phyloP scores from a whole-genome alignment of 2,329 filamentous ascomycete species.

The Aureobasidium musti region DNA sequence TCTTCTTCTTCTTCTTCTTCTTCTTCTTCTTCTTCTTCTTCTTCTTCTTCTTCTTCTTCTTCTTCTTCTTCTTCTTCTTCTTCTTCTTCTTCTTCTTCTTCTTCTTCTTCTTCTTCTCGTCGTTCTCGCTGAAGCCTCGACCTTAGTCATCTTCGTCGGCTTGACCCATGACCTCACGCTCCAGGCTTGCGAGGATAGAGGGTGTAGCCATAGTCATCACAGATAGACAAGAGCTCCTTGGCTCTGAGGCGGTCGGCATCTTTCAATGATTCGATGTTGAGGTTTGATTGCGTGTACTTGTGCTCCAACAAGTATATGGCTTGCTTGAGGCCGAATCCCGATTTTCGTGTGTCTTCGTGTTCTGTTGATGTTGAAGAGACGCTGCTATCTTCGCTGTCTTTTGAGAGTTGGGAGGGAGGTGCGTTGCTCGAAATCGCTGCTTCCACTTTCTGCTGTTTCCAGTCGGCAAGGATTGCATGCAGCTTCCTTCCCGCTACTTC shows the following conservation, averaged over 20 bases:
- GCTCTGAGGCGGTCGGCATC: conserved; percentile 35
- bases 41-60: no score
- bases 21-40: no score
- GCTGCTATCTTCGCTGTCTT: not conserved
- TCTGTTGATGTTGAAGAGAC: not conserved
- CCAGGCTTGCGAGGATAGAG: conserved; percentile 33
- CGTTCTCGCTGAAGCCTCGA: not conserved
- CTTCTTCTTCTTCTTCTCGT: conserved; percentile 29
- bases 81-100: conserved; percentile 30
- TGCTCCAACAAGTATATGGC: conserved; percentile 37
- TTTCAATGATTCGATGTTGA: conserved; percentile 35
- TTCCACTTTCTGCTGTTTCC: not conserved
- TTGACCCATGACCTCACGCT: conserved; percentile 26
- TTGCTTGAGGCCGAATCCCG: not conserved
- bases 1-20: no score
- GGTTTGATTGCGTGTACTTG: conserved; percentile 37
- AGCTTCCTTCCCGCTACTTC: conserved; percentile 9
- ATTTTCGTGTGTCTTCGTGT: not conserved
- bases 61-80: no score
- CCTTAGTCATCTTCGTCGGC: conserved; percentile 7
- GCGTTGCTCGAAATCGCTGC: not conserved
- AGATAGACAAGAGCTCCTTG: conserved; percentile 33
- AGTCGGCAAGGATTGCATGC: conserved; percentile 17
- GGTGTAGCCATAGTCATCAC: conserved; percentile 33
- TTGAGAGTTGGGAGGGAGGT: not conserved